A percentile compares a stretch with the other conserved stretches of the same genome.
phyloP scores from a whole-genome alignment of 345 rosid genomes.

The Hypericum perforatum region DNA sequence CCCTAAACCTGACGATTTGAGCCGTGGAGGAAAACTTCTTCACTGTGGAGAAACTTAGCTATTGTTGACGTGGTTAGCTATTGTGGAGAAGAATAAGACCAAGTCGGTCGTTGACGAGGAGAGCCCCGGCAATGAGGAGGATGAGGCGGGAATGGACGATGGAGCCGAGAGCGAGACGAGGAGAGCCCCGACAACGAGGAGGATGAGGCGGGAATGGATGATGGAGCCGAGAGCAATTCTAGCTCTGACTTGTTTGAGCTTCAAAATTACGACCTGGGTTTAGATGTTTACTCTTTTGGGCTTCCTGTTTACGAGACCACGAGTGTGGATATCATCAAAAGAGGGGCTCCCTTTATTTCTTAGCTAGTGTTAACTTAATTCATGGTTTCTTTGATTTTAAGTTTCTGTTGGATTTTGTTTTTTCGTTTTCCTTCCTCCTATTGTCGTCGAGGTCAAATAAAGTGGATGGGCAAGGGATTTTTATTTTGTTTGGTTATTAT shows the following conservation, averaged over 20 bases:
- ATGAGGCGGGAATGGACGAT: constrained; percentile 31
- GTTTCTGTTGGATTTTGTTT: no score
- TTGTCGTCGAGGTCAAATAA: no score
- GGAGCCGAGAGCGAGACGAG: constrained; percentile 75
- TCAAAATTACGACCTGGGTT: constrained; percentile 61
- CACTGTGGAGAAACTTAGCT: constrained; percentile 22
- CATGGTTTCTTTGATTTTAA: no score
- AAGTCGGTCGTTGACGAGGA: no score
- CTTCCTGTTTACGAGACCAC: constrained; percentile 93
- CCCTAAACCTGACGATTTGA: constrained; percentile 18
- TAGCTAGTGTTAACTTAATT: no score
- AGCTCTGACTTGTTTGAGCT: constrained; percentile 94
- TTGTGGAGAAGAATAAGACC: no score
- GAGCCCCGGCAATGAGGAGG: constrained; percentile 20
- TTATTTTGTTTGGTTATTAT: no score
- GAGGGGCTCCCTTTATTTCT: no score
- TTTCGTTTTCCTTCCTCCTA: no score
- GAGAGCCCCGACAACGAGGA: constrained; percentile 22
- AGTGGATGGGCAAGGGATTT: no score
- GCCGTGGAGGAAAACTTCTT: constrained; percentile 24
- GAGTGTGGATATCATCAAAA: constrained; percentile 30
- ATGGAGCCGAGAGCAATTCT: constrained; percentile 77
- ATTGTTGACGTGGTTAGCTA: no score
- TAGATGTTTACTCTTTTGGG: constrained; percentile 17
- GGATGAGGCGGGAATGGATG: constrained; percentile 28